Base-by-base conservation (phyloP, 2,329 filamentous ascomycete species). In the Scolecobasidium constrictum region DNA sequence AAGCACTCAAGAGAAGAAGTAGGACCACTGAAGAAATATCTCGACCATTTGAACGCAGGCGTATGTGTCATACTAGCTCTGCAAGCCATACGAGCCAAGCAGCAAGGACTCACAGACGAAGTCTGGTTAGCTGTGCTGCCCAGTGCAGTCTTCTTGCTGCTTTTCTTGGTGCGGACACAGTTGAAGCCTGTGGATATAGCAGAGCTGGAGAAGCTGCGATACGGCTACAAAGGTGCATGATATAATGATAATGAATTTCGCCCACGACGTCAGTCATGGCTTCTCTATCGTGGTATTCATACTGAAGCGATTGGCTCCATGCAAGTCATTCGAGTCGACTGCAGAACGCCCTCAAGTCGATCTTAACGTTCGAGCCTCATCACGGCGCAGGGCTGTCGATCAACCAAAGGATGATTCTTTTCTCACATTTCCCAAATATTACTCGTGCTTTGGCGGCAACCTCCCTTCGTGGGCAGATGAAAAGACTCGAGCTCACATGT, bases 161-260 rank as follows among this genome's bases (percentile, higher is more conserved):
- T 78, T 4, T 52, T 86, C 44, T 59, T 73, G 37, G 75, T 76
- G 21, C 78, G 86, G 60, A 61, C 74, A 40, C 68, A 82, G 53
- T 78, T 87, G 72, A 71, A 72, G 3, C 70, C 77, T 38, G 73
- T 87, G 6, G 80, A 87, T 61, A 73, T 83, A 4, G 78, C 66
- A 48, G 81, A 83, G 53, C 60, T 88, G 51, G 65, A 71, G 38
- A 65, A 61, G 42, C 63, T 85, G 53, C 75, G 65, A 56, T 84
- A 85, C 61, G 67, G 71, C 42, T 81, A 77, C 54, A 85, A 81
- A 54, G 80, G 81, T 3, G 81, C 79, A 34, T 83, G 38, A 45
- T 3, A 28, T 6, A 9, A 20, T 4, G n/a, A 2, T 12, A n/a
- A n/a, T n/a, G n/a, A n/a, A n/a, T n/a, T n/a, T n/a, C n/a, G n/a